Base-by-base conservation (phyloP, 805 yeast genomes). In the Candida boidinii region DNA sequence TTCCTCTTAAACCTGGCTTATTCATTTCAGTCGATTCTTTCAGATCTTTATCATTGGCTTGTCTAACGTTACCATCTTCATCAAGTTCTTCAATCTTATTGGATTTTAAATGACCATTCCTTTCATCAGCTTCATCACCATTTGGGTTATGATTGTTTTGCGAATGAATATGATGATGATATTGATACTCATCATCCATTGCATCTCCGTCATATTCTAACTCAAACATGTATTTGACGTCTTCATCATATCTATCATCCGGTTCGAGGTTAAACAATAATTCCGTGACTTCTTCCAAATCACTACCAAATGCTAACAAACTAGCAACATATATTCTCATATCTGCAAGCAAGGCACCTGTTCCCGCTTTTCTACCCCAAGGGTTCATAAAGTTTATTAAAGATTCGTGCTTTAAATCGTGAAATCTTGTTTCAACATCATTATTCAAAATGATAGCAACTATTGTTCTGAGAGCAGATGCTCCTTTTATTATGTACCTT, bases 241-340 rank as follows among this genome's bases (percentile, higher is more conserved):
- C 87, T 42, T 78, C 86, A 50, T 79, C 88, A 41, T 73, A 76
- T 34, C 73, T 60, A 49, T 79, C 88, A 34, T 75, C 75, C 30
- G 64, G 62, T 39, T 73, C 80, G 34, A 76, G 49, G 44, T 73
- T 76, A 11, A 68, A 62, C 37, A 76, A 51, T 10, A 77, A 55
- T 31, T 70, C 76, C 0, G 75, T 70, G 6, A 75, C 66, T 38
- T 70, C 76, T 13, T 62, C 60, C 20, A 66, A 38, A 17, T 64
- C 68, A 5, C 58, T 47, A 1, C 76, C 76, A 11, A 69, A 43
- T 1, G 74, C 68, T 15, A 69, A 50, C 50, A 77, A 58, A 2
- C 78, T 71, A 3, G 78, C 72, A 22, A 75, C 69, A 36, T 73
- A 70, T 31, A 74, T 61, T 42, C 79, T 61, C 48, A 76, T 65